Evolutionary conservation across 1,284 basidiomycete species (phyloP).

Genomic region (Trametes sp.): DNA sequence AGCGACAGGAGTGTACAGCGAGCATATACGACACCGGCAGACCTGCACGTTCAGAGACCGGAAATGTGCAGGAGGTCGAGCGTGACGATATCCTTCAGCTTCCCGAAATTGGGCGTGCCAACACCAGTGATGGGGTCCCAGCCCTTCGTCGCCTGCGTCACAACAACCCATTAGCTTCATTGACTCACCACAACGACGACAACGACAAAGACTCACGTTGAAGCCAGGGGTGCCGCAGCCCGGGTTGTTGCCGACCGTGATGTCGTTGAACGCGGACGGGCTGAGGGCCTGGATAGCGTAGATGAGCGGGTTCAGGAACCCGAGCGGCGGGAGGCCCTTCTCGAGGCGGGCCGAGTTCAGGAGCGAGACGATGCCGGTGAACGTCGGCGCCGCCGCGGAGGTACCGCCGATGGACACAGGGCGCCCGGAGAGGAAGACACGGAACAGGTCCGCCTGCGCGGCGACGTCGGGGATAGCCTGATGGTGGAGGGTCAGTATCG

Average conservation of each 20-base stretch:
- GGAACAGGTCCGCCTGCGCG: constrained; percentile 47
- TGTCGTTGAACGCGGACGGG: constrained; percentile 52
- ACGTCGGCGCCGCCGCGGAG: constrained; percentile 59
- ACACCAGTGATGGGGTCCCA: constrained; percentile 50
- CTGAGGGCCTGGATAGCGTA: constrained; percentile 41
- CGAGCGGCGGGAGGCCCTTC: constrained; percentile 50
- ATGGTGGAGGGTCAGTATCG: background rate
- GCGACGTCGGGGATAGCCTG: constrained; percentile 50
- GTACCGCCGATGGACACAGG: constrained; percentile 54
- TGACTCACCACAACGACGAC: no score
- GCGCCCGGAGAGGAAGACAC: constrained; percentile 39
- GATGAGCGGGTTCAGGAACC: constrained; percentile 58
- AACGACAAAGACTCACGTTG: constrained; percentile 41
- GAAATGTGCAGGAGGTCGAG: constrained; percentile 9
- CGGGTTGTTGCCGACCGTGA: constrained; percentile 45
- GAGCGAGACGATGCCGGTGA: constrained; percentile 58
- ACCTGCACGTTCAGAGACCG: background rate
- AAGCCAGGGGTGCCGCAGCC: constrained; percentile 42
- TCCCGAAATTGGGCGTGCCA: constrained; percentile 44
- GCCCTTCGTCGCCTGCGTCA: constrained; percentile 36
- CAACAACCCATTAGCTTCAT: background rate
- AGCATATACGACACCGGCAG: background rate
- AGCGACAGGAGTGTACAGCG: background rate
- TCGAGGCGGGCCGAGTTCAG: constrained; percentile 62
- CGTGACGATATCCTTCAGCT: constrained; percentile 34